phyloP scores from a whole-genome alignment of 345 rosid species.

The Mallotus nudiflorus region DNA sequence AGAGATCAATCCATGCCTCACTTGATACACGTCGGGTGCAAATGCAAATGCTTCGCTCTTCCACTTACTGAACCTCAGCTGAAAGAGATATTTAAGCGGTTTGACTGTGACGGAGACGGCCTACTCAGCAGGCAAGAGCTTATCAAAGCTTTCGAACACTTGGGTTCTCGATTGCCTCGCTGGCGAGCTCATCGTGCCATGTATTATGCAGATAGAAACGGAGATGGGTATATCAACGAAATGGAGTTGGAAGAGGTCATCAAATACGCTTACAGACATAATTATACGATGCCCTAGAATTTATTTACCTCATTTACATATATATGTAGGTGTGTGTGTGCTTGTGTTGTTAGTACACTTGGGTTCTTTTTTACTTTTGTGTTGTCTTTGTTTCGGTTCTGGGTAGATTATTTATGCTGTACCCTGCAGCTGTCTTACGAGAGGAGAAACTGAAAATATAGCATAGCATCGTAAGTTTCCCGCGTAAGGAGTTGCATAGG shows the following conservation, averaged over 20 bases:
- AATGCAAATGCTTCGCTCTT: neutral
- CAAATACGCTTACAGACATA: neutral
- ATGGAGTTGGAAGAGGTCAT: slow-evolving; percentile 1
- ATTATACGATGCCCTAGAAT: neutral
- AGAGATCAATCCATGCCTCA: too few relatives aligned
- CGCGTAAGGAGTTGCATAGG: too few relatives aligned
- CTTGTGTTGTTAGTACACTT: too few relatives aligned
- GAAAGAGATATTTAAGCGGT: slow-evolving; percentile 11
- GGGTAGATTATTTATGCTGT: too few relatives aligned
- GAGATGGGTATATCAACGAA: neutral
- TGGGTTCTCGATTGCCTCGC: slow-evolving; percentile 9
- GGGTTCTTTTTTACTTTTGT: too few relatives aligned
- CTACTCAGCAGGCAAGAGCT: slow-evolving; percentile 29
- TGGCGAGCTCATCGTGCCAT: slow-evolving; percentile 11
- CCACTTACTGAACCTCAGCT: slow-evolving; percentile 14
- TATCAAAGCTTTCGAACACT: slow-evolving; percentile 11
- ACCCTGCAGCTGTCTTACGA: too few relatives aligned
- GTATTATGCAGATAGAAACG: neutral
- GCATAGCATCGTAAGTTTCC: too few relatives aligned
- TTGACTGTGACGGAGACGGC: slow-evolving; percentile 23
- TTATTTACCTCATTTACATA: too few relatives aligned
- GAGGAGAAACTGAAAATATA: too few relatives aligned
- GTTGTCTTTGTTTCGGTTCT: too few relatives aligned
- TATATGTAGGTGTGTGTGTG: too few relatives aligned
- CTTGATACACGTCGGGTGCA: too few relatives aligned